Evolutionary conservation across 177 flowering plant genomes (phyloP), one percentile per base, ranked within the genome.

Genomic region (Vitis hybrid): DNA sequence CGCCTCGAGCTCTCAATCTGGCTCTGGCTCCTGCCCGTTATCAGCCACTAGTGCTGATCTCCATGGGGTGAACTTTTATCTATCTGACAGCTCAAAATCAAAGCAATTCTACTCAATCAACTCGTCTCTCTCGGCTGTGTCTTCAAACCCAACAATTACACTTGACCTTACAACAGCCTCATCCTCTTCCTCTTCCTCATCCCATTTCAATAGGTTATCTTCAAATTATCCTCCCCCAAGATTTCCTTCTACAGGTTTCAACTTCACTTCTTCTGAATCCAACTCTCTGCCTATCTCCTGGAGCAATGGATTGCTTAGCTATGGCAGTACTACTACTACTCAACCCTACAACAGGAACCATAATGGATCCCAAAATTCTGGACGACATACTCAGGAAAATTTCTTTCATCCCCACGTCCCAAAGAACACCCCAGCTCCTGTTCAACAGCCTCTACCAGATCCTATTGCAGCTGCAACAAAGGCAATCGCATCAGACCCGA

Each of bases 401-500:
- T 53, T 83, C 15, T 86, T 79, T 24, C 88, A 84, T 62, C 58
- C 83, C 59, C 78, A 72, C 79, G 64, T 84, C 70, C 92, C 83
- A 62, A 88, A 83, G 59, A 72, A 71, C n/a, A 79, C 67, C 59
- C 69, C 68, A 31, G 54, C 38, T 73, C 66, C 77, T 54, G 75
- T 65, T 11, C 84, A 81, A 31, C 81, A 71, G 13, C 47, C 82
- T 28, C 17, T 83, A n/a, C 60, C 82, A 5, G 89, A 86, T 2
- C 69, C 85, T 0, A 77, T 94, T 49, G 89, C 84, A 0, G 95
- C 94, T 2, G 94, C 97, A 8, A 90, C 95, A 1, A 94, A 90
- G 77, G 97, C 87, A 5, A 84, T 94, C 63, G 85, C 97, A 15
- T 81, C 95, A 0, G 92, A 94, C 78, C 97, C 98, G 1, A 89